Evolutionary conservation across 306 rosid genomes (phyloP).

Genomic region (Cicer arietinum): DNA sequence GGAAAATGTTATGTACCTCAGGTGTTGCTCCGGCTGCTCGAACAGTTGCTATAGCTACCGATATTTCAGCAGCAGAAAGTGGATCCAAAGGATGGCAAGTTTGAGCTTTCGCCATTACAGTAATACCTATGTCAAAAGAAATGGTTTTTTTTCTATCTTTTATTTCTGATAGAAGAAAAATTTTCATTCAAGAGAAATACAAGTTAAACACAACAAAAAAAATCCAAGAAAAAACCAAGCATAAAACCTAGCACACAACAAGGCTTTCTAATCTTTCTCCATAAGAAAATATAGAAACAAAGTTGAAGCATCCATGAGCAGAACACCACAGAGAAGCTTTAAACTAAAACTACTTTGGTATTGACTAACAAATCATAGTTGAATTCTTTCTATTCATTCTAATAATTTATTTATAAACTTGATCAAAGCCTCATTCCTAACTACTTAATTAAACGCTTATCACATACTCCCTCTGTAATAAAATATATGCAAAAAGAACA

Average conservation of each 20-base stretch:
- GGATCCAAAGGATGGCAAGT: conserved; percentile 84
- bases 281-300: not conserved
- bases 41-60: conserved; percentile 83
- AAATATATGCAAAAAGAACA: too few species aligned
- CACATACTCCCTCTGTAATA: too few species aligned
- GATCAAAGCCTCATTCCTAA: too few species aligned
- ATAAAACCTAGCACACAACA: conserved; percentile 3
- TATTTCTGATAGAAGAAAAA: conserved; percentile 36
- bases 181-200: conserved; percentile 7
- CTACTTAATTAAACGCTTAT: too few species aligned
- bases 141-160: conserved; percentile 29
- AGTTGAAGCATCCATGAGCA: not conserved
- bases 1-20: conserved; percentile 58
- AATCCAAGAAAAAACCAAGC: not conserved
- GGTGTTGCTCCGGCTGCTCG: conserved; percentile 86
- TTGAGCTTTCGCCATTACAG: conserved; percentile 74
- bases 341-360: conserved; percentile 21
- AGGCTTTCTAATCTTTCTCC: not conserved
- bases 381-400: not conserved
- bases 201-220: conserved; percentile 15
- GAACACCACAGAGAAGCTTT: conserved; percentile 1
- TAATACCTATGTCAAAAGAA: conserved; percentile 53
- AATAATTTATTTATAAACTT: too few species aligned
- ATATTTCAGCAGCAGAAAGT: conserved; percentile 80
- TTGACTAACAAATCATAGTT: conserved; percentile 16